Percentiles rank a stretch among this genome's conserved stretches.
phyloP scores from a whole-genome alignment of 2,329 filamentous ascomycete genomes.

The Hypoxylon sp. region DNA sequence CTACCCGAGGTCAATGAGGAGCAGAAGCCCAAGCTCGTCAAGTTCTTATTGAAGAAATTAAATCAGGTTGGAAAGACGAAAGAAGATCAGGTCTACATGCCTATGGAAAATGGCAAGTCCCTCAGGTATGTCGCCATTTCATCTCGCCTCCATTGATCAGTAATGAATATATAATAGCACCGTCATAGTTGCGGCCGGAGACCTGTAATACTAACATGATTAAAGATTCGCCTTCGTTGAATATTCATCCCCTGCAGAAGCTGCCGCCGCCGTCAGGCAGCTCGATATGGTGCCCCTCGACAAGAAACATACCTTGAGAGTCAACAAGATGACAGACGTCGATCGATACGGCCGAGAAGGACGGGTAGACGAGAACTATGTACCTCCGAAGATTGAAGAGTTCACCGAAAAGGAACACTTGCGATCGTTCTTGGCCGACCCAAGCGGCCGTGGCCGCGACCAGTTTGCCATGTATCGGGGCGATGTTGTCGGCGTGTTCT shows the following conservation, averaged over 20 bases:
- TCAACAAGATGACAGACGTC: slow-evolving; percentile 99
- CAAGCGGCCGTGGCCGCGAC: slow-evolving; percentile 83
- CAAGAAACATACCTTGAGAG: slow-evolving; percentile 94
- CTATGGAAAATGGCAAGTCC: slow-evolving; percentile 88
- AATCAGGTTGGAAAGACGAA: slow-evolving; percentile 86
- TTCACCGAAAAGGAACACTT: slow-evolving; percentile 96
- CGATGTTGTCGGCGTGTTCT: slow-evolving; percentile 94
- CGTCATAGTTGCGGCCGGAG: neutral
- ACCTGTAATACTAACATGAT: slow-evolving; percentile 20
- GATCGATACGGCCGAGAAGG: slow-evolving; percentile 96
- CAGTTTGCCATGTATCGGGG: slow-evolving; percentile 96
- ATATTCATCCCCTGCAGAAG: slow-evolving; percentile 91
- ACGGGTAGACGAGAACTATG: slow-evolving; percentile 91
- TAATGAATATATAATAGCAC: neutral
- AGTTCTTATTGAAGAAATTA: slow-evolving; percentile 95
- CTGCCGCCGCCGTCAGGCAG: slow-evolving; percentile 87
- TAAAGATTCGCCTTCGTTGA: slow-evolving; percentile 95
- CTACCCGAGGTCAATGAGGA: slow-evolving; percentile 91
- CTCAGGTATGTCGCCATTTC: slow-evolving; percentile 74
- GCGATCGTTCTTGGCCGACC: slow-evolving; percentile 91
- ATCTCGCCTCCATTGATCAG: neutral
- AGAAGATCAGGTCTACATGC: slow-evolving; percentile 94
- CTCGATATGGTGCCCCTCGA: slow-evolving; percentile 91
- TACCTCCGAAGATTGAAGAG: slow-evolving; percentile 82
- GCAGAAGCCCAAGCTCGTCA: slow-evolving; percentile 93